These are phyloP conservation scores for Hordeum marinum DNA, from an alignment of 176 grass and related monocot genomes.

Conservation along the genomic window DNA sequence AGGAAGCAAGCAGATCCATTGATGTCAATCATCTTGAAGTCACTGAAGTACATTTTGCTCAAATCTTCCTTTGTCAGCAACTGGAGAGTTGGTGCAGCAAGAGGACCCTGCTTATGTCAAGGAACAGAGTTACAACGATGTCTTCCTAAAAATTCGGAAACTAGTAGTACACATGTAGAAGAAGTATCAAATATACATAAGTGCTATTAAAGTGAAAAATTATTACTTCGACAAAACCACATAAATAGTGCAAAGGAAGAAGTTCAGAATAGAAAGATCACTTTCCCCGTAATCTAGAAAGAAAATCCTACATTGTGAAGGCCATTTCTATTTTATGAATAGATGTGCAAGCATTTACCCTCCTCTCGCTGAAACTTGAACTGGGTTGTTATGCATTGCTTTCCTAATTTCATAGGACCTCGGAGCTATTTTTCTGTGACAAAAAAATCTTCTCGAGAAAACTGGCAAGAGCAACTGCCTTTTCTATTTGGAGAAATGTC, in stretches of 20 bases:
- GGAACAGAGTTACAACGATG: not conserved
- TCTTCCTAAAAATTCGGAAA: not conserved
- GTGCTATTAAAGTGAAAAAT: not conserved
- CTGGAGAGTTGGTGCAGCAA: constrained; percentile 84
- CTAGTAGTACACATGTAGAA: not conserved
- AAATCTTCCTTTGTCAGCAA: constrained; percentile 81
- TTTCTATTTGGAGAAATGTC: not conserved
- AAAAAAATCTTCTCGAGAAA: not conserved
- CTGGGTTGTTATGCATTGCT: not conserved
- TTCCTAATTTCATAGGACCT: not conserved
- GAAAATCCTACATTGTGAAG: not conserved
- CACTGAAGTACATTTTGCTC: constrained; percentile 94
- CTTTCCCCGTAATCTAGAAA: not conserved
- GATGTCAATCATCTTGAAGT: constrained; percentile 81
- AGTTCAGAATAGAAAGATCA: not conserved
- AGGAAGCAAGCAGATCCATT: constrained; percentile 81
- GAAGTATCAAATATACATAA: not conserved
- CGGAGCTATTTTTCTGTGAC: not conserved
- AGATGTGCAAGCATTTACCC: not conserved
- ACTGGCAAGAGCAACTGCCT: not conserved
- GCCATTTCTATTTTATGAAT: not conserved
- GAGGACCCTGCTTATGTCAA: constrained; percentile 60
- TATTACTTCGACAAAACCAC: not conserved
- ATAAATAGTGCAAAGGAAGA: not conserved
- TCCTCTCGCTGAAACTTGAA: not conserved